Evolutionary conservation across 345 rosid genomes (phyloP), one percentile per base, ranked within the genome.

Genomic region (Diplotaxis tenuifolia): DNA sequence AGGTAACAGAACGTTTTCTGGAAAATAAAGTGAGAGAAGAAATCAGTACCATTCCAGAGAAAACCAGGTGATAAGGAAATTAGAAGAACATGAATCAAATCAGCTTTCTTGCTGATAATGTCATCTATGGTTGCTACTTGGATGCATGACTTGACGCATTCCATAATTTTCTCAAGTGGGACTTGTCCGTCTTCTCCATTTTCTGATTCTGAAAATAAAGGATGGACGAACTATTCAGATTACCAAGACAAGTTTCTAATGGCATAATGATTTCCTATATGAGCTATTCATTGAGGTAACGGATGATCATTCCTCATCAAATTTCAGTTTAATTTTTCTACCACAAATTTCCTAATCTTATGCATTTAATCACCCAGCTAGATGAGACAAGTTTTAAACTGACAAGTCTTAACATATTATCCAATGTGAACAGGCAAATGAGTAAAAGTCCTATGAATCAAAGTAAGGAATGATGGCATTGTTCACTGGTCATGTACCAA

Each of bases 1-100:
- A 56, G 67, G 15, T 21, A 59, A 68, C 2, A 18, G 57, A 56
- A 5, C 31, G 18, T 32, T 42, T 50, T 40, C 32, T 57, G 7
- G 52, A 49, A 38, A 16, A 58, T 68, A 11, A 65, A 27, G 57
- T 3, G 40, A 62, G 16, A 29, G 28, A 67, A 78, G 63, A 74
- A 23, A 73, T 69, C 42, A 77, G 38, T 94, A 91, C 98, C 98
- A 52, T 78, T 86, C 98, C 98, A 94, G 15, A 83, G 84, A 57
- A 85, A 83, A 77, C 89, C 89, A 27, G 98, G 89, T 12, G 89
- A 84, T 42, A 89, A 79, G 73, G 88, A 80, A 70, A 80, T 73
- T 53, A 67, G 21, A 63, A 86, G 68, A 57, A 85, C 72, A 53
- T 75, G 83, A 82, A 84, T 77, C 86, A 91, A 78, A 77, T 87